Evolutionary conservation across 768 basidiomycete species (phyloP), one percentile per base, ranked within the genome.

Genomic region (Paxillus rubicundulus): DNA sequence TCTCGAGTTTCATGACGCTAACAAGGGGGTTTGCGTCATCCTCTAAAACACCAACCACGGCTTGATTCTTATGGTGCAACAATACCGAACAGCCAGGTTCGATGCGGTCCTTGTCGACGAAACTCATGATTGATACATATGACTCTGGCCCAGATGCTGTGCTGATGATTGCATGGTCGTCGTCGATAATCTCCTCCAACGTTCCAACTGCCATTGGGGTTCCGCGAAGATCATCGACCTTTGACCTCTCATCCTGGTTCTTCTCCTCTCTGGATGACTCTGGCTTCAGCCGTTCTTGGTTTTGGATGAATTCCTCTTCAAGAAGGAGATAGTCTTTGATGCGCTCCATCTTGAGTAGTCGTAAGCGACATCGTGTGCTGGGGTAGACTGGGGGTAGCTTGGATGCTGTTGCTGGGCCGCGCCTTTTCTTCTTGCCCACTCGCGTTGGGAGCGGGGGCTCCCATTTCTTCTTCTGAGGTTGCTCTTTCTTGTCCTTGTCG

Each of bases 101-200:
- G 47, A 99, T 78, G 33, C 95, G 75, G 66, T 98, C 96, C 74
- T 98, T 98, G 85, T 98, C 95, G 64, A 98, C 95, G 66, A 93
- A 94, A 53, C 87, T 91, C 90, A 97, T 92, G 68, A 98, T 97
- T 20, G 92, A 87, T 57, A 98, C 94, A 70, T 98, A 98, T 69
- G 86, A 93, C 67, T 98, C 97, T 21, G 96, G 94, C 2, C 96
- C 95, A 37, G 89, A 91, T 20, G 92, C 84, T 9, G 92, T 91
- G 69, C 89, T 92, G 66, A 99, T 87, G 70, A 99, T 98, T n/a
- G 97, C 97, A 72, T 99, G 92, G 81, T 95, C 92, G 72, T 96
- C 93, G 77, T 95, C 92, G 61, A 96, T 92, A 58, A 95, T 92
- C 73, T 99, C 97, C 74, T 98, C 97, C 71, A 99, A 79, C 0